Percentiles rank a stretch among this genome's conserved stretches.
Conservation (phyloP, 805 yeast genomes). For the Candida silvicultrix region DNA sequence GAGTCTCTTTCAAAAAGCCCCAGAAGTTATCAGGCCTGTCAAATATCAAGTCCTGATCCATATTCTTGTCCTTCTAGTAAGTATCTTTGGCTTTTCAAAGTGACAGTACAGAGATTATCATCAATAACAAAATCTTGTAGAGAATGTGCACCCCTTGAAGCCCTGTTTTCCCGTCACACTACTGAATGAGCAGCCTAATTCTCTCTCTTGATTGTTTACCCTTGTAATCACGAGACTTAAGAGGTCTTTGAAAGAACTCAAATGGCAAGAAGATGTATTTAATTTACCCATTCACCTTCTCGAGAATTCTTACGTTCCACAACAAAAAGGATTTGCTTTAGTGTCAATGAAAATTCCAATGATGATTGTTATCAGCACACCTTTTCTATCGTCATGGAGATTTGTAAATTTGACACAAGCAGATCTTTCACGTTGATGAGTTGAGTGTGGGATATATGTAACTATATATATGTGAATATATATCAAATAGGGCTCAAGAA, state of each 20-base stretch:
- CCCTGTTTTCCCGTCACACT: no score
- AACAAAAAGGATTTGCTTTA: not conserved
- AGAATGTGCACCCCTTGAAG: not conserved
- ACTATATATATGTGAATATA: no score
- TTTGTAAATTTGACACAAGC: not conserved
- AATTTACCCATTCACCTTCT: not conserved
- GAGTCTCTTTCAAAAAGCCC: conserved; percentile 3
- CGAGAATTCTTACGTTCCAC: not conserved
- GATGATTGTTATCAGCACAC: not conserved
- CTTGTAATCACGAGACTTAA: no score
- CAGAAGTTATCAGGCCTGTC: not conserved
- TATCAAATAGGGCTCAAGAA: no score
- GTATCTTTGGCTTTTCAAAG: not conserved
- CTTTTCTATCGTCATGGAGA: not conserved
- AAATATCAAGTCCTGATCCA: not conserved
- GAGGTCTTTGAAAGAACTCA: no score
- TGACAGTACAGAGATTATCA: not conserved
- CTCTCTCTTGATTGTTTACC: no score
- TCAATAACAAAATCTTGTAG: not conserved
- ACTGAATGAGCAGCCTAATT: no score
- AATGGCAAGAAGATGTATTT: no score
- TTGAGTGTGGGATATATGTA: not conserved
- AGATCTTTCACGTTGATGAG: not conserved
- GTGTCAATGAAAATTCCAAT: not conserved
- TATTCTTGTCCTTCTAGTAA: not conserved